Evolutionary conservation across 768 basidiomycete genomes (phyloP), one percentile per base, ranked within the genome.

Genomic region (Serendipita sp.): DNA sequence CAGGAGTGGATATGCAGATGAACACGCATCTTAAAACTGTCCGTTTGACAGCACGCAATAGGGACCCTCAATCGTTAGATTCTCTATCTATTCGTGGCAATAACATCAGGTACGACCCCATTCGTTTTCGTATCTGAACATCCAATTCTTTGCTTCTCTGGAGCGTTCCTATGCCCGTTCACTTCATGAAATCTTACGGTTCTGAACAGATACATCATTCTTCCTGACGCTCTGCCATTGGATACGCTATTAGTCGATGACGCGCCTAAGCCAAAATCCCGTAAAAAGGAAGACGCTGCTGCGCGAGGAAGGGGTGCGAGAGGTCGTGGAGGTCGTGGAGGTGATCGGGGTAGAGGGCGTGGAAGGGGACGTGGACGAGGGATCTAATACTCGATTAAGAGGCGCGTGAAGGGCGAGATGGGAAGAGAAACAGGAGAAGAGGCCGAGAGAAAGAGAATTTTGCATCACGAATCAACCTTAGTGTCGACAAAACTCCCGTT

Each of bases 1-100:
- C 72, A 97, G 95, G 93, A 64, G 96, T 99, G 60, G 95, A 99
- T 75, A 93, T 95, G 81, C 92, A 95, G 70, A 99, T 99, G 95
- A 98, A 97, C 77, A 98, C 95, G 2, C 88, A 97, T 69, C 79
- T 99, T 61, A 99, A 99, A 78, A 90, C 92, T 53, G 90, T 99
- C 67, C 97, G 96, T 76, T 86, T 98, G 79, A 91, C 91, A n/a
- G 80, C 84, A 31, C 84, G 91, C 61, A 93, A 91, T 72, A 87
- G 90, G 64, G 90, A 93, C 62, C 90, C 93, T 3, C 75, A 84
- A 28, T 77, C 88, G 22, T 83, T 97, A 61, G 95, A 99, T 74
- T 79, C 86, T 2, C 79, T 98, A 56, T 93, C 92, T 41, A 94
- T 99, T 70, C 84, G 95, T 61, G 95, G 96, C 41, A 97, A 96